These are phyloP conservation scores for Stellera chamaejasme DNA, from an alignment of 345 rosid species.

Conservation along the genomic window DNA sequence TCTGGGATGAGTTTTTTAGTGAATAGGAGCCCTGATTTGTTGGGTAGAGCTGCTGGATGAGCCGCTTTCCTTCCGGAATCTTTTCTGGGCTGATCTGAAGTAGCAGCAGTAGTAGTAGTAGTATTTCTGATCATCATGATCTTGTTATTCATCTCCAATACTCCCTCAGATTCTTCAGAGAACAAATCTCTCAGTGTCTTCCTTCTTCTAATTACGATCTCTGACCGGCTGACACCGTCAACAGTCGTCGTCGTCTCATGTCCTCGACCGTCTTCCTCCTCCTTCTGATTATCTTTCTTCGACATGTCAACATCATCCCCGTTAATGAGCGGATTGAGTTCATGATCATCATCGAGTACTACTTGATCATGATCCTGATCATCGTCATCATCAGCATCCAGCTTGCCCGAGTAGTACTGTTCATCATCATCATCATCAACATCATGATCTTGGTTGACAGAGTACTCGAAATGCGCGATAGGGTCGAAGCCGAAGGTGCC, in stretches of 20 bases:
- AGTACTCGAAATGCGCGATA: conserved; percentile 22
- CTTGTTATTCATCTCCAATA: conserved; percentile 9
- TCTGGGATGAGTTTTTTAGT: conserved; percentile 59
- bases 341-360: conserved; percentile 14
- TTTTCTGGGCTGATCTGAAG: neutral
- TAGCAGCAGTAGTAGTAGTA: too few relatives aligned
- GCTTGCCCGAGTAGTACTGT: conserved; percentile 7
- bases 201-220: conserved; percentile 41
- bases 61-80: conserved; percentile 17
- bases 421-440: conserved; percentile 20
- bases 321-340: conserved; percentile 58
- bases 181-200: conserved; percentile 79
- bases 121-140: conserved; percentile 10
- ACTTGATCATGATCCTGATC: conserved; percentile 10
- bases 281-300: too few relatives aligned
- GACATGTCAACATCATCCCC: conserved; percentile 9
- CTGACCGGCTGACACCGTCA: conserved; percentile 15
- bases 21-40: conserved; percentile 35
- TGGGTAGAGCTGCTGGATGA: conserved; percentile 9
- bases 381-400: conserved; percentile 22
- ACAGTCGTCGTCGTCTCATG: conserved; percentile 9
- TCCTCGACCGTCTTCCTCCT: neutral
- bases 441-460: conserved; percentile 19
- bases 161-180: conserved; percentile 37
- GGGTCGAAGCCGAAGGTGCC: conserved; percentile 85